Percentiles rank a stretch among this genome's conserved stretches.
Conservation (phyloP, 345 rosid genomes). For the Melastoma malabathricum region DNA sequence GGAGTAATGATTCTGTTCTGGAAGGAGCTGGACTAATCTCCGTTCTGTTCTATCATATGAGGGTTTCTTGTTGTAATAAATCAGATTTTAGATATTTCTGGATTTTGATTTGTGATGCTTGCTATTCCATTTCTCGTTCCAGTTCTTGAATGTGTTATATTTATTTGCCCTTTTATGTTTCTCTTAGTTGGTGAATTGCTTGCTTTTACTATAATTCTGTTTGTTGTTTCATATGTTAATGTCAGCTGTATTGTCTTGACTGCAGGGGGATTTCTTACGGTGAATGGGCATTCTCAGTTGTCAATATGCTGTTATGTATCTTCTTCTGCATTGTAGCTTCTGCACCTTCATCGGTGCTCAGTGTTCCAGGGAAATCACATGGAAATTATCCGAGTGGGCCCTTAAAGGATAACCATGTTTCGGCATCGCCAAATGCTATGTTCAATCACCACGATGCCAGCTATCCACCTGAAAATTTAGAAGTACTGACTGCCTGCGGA, state of each 20-base stretch:
- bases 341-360: conserved; percentile 26
- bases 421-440: conserved; percentile 14
- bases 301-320: conserved; percentile 42
- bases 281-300: conserved; percentile 23
- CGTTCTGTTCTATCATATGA: too few relatives aligned
- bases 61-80: too few relatives aligned
- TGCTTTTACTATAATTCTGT: neutral
- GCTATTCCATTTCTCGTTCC: neutral
- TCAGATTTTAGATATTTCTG: too few relatives aligned
- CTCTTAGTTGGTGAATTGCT: neutral
- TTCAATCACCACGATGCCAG: conserved; percentile 16
- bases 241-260: conserved; percentile 3
- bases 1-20: too few relatives aligned
- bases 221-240: neutral
- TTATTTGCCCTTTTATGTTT: neutral
- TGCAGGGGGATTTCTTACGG: conserved; percentile 36
- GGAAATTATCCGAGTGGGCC: conserved; percentile 25
- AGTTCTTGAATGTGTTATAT: neutral
- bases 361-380: conserved; percentile 30
- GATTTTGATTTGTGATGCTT: neutral
- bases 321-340: conserved; percentile 28
- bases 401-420: conserved; percentile 17
- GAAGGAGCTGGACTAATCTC: too few relatives aligned
- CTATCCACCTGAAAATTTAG: conserved; percentile 13
- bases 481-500: conserved; percentile 10